These are phyloP conservation scores for Metarhizium robertsii DNA, from an alignment of 2,329 filamentous ascomycete species.

Conservation along the genomic window DNA sequence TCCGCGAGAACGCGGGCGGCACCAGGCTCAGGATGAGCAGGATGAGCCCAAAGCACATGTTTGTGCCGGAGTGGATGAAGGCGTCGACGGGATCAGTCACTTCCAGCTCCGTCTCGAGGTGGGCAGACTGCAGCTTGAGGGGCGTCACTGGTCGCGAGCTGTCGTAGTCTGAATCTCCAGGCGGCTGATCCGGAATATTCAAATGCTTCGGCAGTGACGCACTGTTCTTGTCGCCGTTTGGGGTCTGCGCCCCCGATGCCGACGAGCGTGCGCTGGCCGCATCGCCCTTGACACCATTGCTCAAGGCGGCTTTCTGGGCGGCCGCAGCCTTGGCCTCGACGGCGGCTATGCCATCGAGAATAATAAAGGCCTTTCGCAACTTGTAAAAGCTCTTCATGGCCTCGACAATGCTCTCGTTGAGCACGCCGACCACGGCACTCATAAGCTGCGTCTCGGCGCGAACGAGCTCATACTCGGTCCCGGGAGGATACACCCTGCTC, in stretches of 20 bases:
- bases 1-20: slow-evolving; percentile 78
- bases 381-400: slow-evolving; percentile 89
- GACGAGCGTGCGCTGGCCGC: slow-evolving; percentile 41
- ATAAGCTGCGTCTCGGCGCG: slow-evolving; percentile 82
- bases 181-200: slow-evolving; percentile 11
- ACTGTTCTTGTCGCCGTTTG: slow-evolving; percentile 15
- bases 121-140: slow-evolving; percentile 24
- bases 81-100: slow-evolving; percentile 68
- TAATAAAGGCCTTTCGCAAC: slow-evolving; percentile 76
- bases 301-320: slow-evolving; percentile 27
- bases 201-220: slow-evolving; percentile 11
- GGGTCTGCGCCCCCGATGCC: slow-evolving; percentile 31
- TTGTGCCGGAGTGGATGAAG: slow-evolving; percentile 82
- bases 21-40: slow-evolving; percentile 86
- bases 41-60: slow-evolving; percentile 82
- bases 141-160: slow-evolving; percentile 7
- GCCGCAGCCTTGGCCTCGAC: slow-evolving; percentile 48
- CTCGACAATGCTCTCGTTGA: slow-evolving; percentile 90
- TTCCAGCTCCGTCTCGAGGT: slow-evolving; percentile 49
- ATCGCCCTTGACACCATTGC: slow-evolving; percentile 11
- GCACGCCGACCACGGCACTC: slow-evolving; percentile 75
- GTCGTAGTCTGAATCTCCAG: slow-evolving; percentile 11
- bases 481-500: slow-evolving; percentile 61
- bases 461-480: slow-evolving; percentile 79
- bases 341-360: slow-evolving; percentile 69